Evolutionary conservation across 1,284 basidiomycete species (phyloP).

Genomic region (Gomphus sp.): DNA sequence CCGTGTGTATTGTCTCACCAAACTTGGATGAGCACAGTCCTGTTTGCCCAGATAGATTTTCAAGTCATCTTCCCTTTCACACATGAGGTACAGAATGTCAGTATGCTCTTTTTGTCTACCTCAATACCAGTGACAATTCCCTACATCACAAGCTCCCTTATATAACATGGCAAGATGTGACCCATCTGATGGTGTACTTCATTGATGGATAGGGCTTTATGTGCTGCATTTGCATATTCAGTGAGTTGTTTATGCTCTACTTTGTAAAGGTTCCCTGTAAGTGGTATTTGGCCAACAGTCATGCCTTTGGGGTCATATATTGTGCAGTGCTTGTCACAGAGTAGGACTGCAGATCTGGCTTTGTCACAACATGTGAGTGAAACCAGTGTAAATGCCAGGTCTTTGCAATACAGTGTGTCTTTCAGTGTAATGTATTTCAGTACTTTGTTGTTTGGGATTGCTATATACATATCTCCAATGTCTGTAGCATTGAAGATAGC

Average conservation of each 20-base stretch:
- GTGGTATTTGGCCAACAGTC: neutral
- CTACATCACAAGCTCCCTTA: slow-evolving; percentile 19
- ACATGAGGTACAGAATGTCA: slow-evolving; percentile 25
- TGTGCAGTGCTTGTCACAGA: neutral
- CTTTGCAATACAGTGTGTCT: too few relatives aligned
- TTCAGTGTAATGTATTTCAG: too few relatives aligned
- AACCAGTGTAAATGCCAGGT: too few relatives aligned
- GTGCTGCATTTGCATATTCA: too few relatives aligned
- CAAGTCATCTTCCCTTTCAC: slow-evolving; percentile 18
- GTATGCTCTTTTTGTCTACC: slow-evolving; percentile 17
- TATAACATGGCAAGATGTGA: slow-evolving; percentile 22
- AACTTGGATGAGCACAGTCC: slow-evolving; percentile 18
- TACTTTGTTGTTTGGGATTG: neutral
- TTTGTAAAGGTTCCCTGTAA: neutral
- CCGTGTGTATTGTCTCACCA: neutral
- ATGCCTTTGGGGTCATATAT: neutral
- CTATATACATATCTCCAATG: neutral
- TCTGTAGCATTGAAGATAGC: neutral
- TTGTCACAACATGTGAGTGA: too few relatives aligned
- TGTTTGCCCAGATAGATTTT: slow-evolving; percentile 21
- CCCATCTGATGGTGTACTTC: slow-evolving; percentile 18
- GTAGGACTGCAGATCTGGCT: too few relatives aligned
- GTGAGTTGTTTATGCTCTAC: neutral
- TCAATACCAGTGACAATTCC: slow-evolving; percentile 21
- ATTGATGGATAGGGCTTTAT: neutral